Conservation (phyloP, 768 basidiomycete species). For the Tylopilus felleus region DNA sequence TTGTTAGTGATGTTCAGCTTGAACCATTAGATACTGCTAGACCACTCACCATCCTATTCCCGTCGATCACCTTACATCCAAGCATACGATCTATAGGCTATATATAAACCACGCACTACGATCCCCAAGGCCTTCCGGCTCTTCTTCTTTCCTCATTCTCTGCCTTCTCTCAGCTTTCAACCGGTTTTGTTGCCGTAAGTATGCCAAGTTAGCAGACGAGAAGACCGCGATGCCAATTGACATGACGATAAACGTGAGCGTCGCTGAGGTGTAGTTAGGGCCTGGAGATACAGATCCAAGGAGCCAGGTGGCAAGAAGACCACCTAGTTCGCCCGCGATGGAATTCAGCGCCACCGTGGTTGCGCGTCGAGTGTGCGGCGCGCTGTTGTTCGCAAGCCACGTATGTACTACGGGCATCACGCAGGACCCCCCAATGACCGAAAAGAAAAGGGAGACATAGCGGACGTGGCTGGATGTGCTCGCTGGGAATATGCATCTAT, state of each 20-base stretch:
- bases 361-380: conserved; percentile 2
- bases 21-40: too few species aligned
- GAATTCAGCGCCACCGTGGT: background rate
- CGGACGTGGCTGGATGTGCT: conserved; percentile 36
- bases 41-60: too few species aligned
- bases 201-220: background rate
- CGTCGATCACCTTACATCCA: too few species aligned
- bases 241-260: conserved; percentile 2
- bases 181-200: background rate
- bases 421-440: conserved; percentile 47
- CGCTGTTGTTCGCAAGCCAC: conserved; percentile 2
- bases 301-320: background rate
- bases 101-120: too few species aligned
- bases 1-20: too few species aligned
- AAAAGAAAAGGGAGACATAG: conserved; percentile 58
- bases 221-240: background rate
- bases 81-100: too few species aligned
- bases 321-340: background rate
- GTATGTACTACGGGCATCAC: background rate
- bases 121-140: conserved; percentile 33
- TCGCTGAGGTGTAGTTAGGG: background rate
- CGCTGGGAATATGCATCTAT: conserved; percentile 3
- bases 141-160: conserved; percentile 32
- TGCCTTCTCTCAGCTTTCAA: conserved; percentile 25
- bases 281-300: background rate